Evolutionary conservation across 768 basidiomycete species (phyloP), one percentile per base, ranked within the genome.

Genomic region (Calocybe indica): DNA sequence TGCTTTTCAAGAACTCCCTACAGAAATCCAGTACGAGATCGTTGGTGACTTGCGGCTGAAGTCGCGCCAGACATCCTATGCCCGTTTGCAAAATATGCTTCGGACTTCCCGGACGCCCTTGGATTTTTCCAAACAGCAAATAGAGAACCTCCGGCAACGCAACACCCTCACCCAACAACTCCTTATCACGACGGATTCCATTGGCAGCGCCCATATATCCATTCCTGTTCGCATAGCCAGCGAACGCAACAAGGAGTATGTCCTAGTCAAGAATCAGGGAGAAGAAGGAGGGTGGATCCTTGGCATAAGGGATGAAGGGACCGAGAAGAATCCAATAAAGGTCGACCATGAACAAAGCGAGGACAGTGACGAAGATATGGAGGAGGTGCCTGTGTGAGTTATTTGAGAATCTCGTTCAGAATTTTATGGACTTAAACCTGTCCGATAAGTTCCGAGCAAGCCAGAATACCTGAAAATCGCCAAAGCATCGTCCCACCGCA

Each of bases 11-110:
- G 88, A 91, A 52, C 79, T 98, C 2, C 94, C 96, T 2, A 95
- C 92, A 0, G 94, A 98, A 63, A 82, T 96, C 14, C 92, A 99
- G 57, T 99, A 98, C 66, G 96, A 99, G 69, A 95, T 99, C 54
- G 84, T 98, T 32, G 94, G 95, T 45, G 96, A 99, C 69, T 72
- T 98, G 41, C 82, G 96, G 3, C 73, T 96, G 48, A 93, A 92
- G 64, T 97, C 94, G 1, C 79, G 96, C 3, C 94, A 97, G 66
- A 94, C 91, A 9, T 95, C 92, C 7, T 87, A 94, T 68, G 83
- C 82, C 31, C 88, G 96, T 3, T 69, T 98, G 39, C 88, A 96
- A 58, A 84, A 85, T 47, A 99, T 99, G 96, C 71, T 95, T 13
- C 74, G 72, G 46, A 78, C 75, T 38, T 78, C 92, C 0, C 72